Evolutionary conservation across 768 basidiomycete genomes (phyloP).

Genomic region (Boletus bicolor): DNA sequence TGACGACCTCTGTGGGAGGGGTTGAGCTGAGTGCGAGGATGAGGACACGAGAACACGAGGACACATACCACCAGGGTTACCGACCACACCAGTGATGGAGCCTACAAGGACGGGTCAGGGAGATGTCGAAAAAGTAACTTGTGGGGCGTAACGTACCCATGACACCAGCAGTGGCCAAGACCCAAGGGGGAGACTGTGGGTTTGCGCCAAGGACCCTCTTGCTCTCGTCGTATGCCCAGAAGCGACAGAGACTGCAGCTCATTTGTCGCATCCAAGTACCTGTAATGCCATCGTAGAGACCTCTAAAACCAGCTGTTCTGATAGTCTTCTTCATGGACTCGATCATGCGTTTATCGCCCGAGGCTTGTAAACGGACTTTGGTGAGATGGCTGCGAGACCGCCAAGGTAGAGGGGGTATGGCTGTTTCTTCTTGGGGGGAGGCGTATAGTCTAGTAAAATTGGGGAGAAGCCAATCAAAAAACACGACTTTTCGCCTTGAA

Average conservation of each 20-base stretch:
- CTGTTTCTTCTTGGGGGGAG: slow-evolving; percentile 44
- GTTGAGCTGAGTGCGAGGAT: background rate
- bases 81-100: slow-evolving; percentile 81
- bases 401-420: slow-evolving; percentile 88
- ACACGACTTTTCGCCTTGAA: no score
- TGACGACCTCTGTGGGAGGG: slow-evolving; percentile 61
- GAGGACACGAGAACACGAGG: slow-evolving; percentile 24
- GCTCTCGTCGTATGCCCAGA: slow-evolving; percentile 91
- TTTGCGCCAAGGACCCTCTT: slow-evolving; percentile 76
- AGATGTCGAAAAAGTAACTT: background rate
- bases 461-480: no score
- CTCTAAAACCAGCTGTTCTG: slow-evolving; percentile 65
- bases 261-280: slow-evolving; percentile 92
- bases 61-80: slow-evolving; percentile 78
- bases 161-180: slow-evolving; percentile 75
- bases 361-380: slow-evolving; percentile 88
- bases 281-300: slow-evolving; percentile 81
- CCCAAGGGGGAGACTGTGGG: slow-evolving; percentile 70
- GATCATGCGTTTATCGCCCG: slow-evolving; percentile 90
- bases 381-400: slow-evolving; percentile 84
- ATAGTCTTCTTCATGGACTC: slow-evolving; percentile 80
- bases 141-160: slow-evolving; percentile 60
- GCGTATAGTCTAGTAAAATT: no score
- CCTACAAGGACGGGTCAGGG: slow-evolving; percentile 40
- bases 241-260: slow-evolving; percentile 90